Evolutionary conservation across 2,329 filamentous ascomycete species (phyloP).

Genomic region (Didymella exigua): DNA sequence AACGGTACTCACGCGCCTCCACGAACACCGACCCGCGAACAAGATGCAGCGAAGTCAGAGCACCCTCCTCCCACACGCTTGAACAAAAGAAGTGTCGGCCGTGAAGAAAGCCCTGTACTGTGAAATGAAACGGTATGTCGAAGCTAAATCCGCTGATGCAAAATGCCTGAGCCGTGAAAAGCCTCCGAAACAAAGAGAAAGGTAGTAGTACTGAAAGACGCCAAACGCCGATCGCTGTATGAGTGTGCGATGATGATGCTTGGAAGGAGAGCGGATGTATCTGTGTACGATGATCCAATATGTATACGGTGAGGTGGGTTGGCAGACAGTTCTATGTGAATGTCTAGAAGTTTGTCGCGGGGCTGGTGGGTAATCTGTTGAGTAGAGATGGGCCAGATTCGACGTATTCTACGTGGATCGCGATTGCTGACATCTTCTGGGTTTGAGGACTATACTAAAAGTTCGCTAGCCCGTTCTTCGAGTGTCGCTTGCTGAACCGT

Average conservation of each 20-base stretch:
- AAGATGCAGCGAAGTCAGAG: slow-evolving; percentile 2
- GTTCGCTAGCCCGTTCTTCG: slow-evolving; percentile 89
- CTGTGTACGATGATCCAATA: slow-evolving; percentile 12
- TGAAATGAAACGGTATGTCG: not conserved
- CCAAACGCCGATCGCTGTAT: slow-evolving; percentile 40
- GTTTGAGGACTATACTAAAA: slow-evolving; percentile 61
- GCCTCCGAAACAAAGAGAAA: slow-evolving; percentile 3
- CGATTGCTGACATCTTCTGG: not conserved
- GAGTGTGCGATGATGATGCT: slow-evolving; percentile 24
- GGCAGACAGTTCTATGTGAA: slow-evolving; percentile 11
- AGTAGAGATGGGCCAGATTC: not conserved
- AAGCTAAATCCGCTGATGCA: slow-evolving; percentile 14
- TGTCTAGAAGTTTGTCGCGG: slow-evolving; percentile 8
- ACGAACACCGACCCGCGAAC: not conserved
- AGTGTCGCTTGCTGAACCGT: slow-evolving; percentile 88
- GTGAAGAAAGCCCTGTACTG: not conserved
- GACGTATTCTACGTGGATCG: not conserved
- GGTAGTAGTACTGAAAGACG: slow-evolving; percentile 9
- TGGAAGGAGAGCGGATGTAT: slow-evolving; percentile 11
- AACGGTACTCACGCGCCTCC: not conserved
- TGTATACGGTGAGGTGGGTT: slow-evolving; percentile 6
- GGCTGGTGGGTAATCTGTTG: not conserved
- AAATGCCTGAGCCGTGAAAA: slow-evolving; percentile 1
- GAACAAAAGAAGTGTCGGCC: not conserved
- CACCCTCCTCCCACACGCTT: slow-evolving; percentile 1